Evolutionary conservation across 2,329 filamentous ascomycete species (phyloP).

Genomic region (Emmonsia crescens): DNA sequence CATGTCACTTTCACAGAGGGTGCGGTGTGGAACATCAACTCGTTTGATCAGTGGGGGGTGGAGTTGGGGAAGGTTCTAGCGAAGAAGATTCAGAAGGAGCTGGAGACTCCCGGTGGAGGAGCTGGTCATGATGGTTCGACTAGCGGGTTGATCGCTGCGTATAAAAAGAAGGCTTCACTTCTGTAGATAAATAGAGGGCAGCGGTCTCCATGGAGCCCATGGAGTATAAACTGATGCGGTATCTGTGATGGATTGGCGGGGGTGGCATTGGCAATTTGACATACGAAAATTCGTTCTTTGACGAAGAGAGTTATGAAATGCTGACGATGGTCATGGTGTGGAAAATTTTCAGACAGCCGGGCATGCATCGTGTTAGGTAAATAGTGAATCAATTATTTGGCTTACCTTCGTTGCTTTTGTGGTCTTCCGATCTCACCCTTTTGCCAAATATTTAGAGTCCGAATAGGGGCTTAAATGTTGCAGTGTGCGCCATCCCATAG

Average conservation of each 20-base stretch:
- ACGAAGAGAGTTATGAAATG: background rate
- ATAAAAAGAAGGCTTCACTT: conserved; percentile 60
- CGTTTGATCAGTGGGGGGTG: conserved; percentile 98
- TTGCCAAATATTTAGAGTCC: background rate
- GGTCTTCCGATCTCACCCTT: too few relatives aligned
- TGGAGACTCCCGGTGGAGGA: conserved; percentile 62
- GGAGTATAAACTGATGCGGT: background rate
- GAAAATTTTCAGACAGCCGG: background rate
- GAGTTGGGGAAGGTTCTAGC: conserved; percentile 94
- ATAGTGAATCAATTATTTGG: background rate
- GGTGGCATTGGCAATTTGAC: background rate
- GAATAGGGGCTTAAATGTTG: background rate
- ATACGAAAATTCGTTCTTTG: background rate
- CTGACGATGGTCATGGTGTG: background rate
- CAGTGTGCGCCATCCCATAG: background rate
- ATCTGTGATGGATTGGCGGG: background rate
- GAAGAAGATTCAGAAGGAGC: conserved; percentile 79
- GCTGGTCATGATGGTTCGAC: conserved; percentile 80
- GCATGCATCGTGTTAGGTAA: background rate
- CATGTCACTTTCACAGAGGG: conserved; percentile 97
- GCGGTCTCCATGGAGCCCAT: background rate
- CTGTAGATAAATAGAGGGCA: conserved; percentile 3
- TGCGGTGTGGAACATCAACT: conserved; percentile 98
- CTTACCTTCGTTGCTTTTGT: background rate
- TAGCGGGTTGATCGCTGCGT: conserved; percentile 77